Percentiles rank a stretch among this genome's conserved stretches.
Conservation (phyloP, 192 early-diverging fungal species). For the Backusella parvicylindrica region DNA sequence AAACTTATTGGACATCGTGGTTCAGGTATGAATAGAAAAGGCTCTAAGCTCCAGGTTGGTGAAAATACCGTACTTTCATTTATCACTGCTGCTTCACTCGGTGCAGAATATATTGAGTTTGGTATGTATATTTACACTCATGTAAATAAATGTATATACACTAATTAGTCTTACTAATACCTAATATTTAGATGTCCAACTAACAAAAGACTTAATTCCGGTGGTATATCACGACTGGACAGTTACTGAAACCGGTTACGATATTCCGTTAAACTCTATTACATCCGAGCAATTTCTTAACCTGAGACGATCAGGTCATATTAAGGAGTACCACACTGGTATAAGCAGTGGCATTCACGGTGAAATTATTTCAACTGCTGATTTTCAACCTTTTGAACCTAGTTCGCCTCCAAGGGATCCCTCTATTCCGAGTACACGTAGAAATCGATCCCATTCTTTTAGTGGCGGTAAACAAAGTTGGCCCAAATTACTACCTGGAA, state of each 20-base stretch:
- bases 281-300: constrained; percentile 69
- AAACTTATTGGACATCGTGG: constrained; percentile 90
- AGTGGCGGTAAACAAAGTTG: constrained; percentile 1
- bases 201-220: constrained; percentile 83
- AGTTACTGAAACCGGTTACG: constrained; percentile 66
- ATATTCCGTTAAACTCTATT: constrained; percentile 64
- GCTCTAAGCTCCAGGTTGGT: constrained; percentile 70
- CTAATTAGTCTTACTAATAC: background rate
- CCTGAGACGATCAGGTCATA: constrained; percentile 44
- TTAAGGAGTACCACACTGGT: constrained; percentile 39
- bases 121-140: constrained; percentile 37
- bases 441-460: constrained; percentile 46
- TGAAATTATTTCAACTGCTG: constrained; percentile 14
- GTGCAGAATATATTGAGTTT: constrained; percentile 90
- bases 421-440: constrained; percentile 9
- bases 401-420: background rate
- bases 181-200: constrained; percentile 69
- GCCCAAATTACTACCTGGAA: background rate
- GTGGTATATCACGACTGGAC: constrained; percentile 95
- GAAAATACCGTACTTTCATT: constrained; percentile 93
- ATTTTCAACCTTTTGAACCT: background rate
- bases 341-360: constrained; percentile 21
- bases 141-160: background rate
- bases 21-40: constrained; percentile 75
- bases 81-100: constrained; percentile 74